A percentile compares a stretch with the other conserved stretches of the same genome.
These are phyloP conservation scores for Ustilago trichophora DNA, from an alignment of 1,284 basidiomycete species.

Conservation along the genomic window DNA sequence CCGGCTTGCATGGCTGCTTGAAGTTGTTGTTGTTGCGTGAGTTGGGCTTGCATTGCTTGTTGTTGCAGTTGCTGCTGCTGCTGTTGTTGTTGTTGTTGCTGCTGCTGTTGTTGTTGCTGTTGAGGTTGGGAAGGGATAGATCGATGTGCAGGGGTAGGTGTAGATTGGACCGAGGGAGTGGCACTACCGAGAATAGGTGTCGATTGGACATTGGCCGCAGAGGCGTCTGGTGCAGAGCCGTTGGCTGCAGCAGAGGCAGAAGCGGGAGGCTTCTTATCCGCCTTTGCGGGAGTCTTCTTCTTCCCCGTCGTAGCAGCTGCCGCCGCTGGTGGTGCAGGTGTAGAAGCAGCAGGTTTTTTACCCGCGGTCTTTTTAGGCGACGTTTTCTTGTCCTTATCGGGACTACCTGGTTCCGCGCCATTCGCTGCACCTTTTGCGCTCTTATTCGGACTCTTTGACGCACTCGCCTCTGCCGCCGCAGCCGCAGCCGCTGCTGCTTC, in stretches of 20 bases:
- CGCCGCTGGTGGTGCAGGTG: constrained; percentile 1
- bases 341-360: constrained; percentile 33
- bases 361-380: constrained; percentile 42
- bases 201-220: constrained; percentile 6
- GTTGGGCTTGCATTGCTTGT: background rate
- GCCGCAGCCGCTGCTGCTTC: constrained; percentile 33
- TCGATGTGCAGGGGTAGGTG: constrained; percentile 40
- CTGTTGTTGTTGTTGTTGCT: constrained; percentile 28
- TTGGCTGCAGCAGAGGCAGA: constrained; percentile 2
- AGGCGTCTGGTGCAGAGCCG: background rate
- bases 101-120: constrained; percentile 13
- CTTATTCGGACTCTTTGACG: constrained; percentile 28
- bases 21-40: constrained; percentile 3
- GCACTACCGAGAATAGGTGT: constrained; percentile 40
- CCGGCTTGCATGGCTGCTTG: background rate
- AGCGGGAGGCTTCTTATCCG: constrained; percentile 22
- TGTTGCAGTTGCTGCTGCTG: constrained; percentile 9
- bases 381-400: constrained; percentile 40
- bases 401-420: constrained; percentile 28
- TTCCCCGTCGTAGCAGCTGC: constrained; percentile 24
- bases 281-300: constrained; percentile 43
- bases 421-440: constrained; percentile 13
- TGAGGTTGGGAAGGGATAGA: constrained; percentile 34
- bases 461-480: constrained; percentile 15
- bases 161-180: constrained; percentile 38